Evolutionary conservation across 805 yeast genomes (phyloP), one percentile per base, ranked within the genome.

Genomic region (Kodamaea sagamina): DNA sequence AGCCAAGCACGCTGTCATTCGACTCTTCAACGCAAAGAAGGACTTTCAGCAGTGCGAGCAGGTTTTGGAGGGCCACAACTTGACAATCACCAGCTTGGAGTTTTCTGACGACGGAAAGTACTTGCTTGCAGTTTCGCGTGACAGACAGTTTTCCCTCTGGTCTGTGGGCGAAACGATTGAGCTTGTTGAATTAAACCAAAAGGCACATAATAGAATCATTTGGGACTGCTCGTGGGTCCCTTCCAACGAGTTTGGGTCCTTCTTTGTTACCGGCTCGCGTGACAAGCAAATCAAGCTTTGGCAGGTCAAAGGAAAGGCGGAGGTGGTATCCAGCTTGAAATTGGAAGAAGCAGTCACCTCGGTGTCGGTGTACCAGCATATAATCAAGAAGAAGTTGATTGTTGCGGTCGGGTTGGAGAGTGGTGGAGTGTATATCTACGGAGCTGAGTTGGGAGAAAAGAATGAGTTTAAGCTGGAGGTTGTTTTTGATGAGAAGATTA

Each of bases 171-270:
- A 65, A 24, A 52, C 55, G 10, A 67, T 72, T 34, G 61, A 62
- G 15, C 75, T 77, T 47, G 59, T 64, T 13, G 62, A 79, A 43
- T 59, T 65, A 13, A 73, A 77, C 43, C 78, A 78, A 26, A 88
- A 85, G 59, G 97, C 97, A 0, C 99, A 95, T 58, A 63, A 84
- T 1, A 79, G 97, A 63, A 92, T 93, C 54, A 79, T 93, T 32
- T 95, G 99, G 99, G 98, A 93, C 66, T 83, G 92, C 59, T 78
- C 86, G 28, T 93, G 97, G 96, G 68, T 82, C 0, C 88, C 89
- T 4, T 10, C 13, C 6, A 47, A 55, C n/a, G 27, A 43, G 3
- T 50, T 53, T 9, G 59, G 59, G 3, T 37, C 48, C 17, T 59
- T 61, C n/a, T 90, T 92, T 56, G 74, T 86, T 11, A 90, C 97